Conservation (phyloP, 192 early-diverging fungal species). For the Endogone sp. region DNA sequence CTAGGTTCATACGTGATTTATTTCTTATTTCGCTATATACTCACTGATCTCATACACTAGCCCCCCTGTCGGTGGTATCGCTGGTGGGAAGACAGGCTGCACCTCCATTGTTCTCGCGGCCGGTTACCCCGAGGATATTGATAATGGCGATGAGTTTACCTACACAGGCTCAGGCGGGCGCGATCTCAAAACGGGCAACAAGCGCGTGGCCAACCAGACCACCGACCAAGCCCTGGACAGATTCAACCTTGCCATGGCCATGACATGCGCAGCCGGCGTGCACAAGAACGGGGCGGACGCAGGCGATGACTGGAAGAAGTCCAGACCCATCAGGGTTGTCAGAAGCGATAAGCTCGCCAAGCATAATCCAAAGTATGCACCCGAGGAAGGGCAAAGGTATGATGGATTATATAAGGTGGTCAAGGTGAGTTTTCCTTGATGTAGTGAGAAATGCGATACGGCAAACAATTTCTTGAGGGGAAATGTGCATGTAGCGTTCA, state of each 20-base stretch:
- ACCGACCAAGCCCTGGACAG: slow-evolving; percentile 55
- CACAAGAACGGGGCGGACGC: slow-evolving; percentile 39
- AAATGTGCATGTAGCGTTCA: no score
- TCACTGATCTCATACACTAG: slow-evolving; percentile 20
- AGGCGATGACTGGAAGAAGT: slow-evolving; percentile 42
- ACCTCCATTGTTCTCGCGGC: slow-evolving; percentile 58
- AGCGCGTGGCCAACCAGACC: slow-evolving; percentile 45
- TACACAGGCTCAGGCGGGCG: slow-evolving; percentile 70
- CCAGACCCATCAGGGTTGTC: slow-evolving; percentile 53
- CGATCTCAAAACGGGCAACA: slow-evolving; percentile 40
- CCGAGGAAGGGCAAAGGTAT: slow-evolving; percentile 52
- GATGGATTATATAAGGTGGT: slow-evolving; percentile 67
- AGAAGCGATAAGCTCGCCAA: slow-evolving; percentile 45
- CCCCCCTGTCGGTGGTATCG: slow-evolving; percentile 61
- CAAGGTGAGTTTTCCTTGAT: slow-evolving; percentile 10
- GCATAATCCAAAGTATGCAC: slow-evolving; percentile 45
- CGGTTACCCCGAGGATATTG: slow-evolving; percentile 64
- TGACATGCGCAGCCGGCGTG: slow-evolving; percentile 49
- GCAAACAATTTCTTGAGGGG: no score
- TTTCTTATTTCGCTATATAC: no score
- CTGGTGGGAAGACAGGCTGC: slow-evolving; percentile 49
- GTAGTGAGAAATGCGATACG: no score
- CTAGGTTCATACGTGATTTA: no score
- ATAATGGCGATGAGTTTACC: slow-evolving; percentile 59
- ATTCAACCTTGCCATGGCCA: slow-evolving; percentile 54